A percentile compares a stretch with the other conserved stretches of the same genome.
These are phyloP conservation scores for Neocallimastix lanati DNA, from an alignment of 192 early-diverging fungal species.

Conservation along the genomic window DNA sequence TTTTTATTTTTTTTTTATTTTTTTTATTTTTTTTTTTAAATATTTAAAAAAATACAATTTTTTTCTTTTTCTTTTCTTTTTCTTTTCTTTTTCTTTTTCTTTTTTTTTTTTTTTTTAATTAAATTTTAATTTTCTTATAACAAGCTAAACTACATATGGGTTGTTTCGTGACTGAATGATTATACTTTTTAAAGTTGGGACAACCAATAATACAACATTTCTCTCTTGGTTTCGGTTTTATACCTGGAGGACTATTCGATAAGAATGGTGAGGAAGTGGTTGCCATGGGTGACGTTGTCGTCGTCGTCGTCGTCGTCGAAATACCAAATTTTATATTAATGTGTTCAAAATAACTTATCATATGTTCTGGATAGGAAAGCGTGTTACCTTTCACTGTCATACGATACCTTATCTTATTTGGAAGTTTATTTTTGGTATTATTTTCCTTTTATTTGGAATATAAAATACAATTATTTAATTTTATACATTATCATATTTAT, in stretches of 20 bases:
- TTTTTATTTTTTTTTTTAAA: too few relatives aligned
- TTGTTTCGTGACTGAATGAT: not conserved
- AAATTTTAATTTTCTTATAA: not conserved
- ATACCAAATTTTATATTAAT: not conserved
- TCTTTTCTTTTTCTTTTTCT: too few relatives aligned
- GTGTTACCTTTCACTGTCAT: not conserved
- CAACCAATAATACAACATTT: not conserved
- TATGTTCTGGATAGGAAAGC: not conserved
- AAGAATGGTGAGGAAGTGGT: too few relatives aligned
- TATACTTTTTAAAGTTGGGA: not conserved
- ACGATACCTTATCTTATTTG: not conserved
- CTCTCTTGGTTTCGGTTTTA: not conserved
- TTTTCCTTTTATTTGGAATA: too few relatives aligned
- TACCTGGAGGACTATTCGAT: too few relatives aligned
- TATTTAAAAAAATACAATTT: too few relatives aligned
- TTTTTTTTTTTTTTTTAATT: not conserved
- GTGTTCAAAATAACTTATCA: not conserved
- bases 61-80: too few relatives aligned
- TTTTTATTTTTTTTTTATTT: too few relatives aligned
- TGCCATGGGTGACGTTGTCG: too few relatives aligned
- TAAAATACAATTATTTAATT: too few relatives aligned
- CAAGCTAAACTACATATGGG: not conserved
- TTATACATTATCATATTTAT: too few relatives aligned
- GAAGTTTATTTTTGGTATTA: not conserved
- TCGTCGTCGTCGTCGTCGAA: not conserved